Evolutionary conservation across 2,329 filamentous ascomycete species (phyloP).

Genomic region (Cytospora piceicola): DNA sequence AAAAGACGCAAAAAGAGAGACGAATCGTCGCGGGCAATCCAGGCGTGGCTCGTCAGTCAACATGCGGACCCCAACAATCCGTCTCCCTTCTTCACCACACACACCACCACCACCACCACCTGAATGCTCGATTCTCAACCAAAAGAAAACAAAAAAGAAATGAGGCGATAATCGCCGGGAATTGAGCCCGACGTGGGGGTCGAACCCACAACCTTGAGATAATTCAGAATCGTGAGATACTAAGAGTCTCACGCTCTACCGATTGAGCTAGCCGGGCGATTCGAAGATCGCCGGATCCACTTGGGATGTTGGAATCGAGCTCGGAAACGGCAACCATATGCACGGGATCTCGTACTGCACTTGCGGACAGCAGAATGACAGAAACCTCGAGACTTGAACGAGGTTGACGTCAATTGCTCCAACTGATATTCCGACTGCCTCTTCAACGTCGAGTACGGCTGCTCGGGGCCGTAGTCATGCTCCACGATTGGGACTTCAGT

Average conservation of each 20-base stretch:
- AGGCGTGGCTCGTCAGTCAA: too few species aligned
- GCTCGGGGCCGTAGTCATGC: not conserved
- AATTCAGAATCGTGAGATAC: slow-evolving; percentile 15
- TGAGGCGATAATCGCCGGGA: slow-evolving; percentile 5
- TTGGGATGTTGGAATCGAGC: too few species aligned
- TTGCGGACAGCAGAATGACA: not conserved
- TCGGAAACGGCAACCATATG: too few species aligned
- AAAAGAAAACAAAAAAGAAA: too few species aligned
- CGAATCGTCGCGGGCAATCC: too few species aligned
- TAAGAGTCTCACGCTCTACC: slow-evolving; percentile 76
- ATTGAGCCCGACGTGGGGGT: slow-evolving; percentile 26
- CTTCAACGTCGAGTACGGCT: not conserved
- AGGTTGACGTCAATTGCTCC: not conserved
- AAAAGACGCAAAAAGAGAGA: too few species aligned
- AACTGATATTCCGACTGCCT: not conserved
- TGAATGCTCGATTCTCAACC: too few species aligned
- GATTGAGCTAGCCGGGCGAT: slow-evolving; percentile 66
- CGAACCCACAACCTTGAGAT: slow-evolving; percentile 27
- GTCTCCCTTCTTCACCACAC: too few species aligned
- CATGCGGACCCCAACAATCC: too few species aligned
- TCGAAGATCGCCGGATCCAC: not conserved
- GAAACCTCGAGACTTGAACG: not conserved
- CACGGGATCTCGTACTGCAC: not conserved
- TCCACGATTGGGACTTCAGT: not conserved
- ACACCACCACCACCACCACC: too few species aligned